Evolutionary conservation across 2,329 filamentous ascomycete genomes (phyloP), one percentile per base, ranked within the genome.

Genomic region (Sporothrix globosa): DNA sequence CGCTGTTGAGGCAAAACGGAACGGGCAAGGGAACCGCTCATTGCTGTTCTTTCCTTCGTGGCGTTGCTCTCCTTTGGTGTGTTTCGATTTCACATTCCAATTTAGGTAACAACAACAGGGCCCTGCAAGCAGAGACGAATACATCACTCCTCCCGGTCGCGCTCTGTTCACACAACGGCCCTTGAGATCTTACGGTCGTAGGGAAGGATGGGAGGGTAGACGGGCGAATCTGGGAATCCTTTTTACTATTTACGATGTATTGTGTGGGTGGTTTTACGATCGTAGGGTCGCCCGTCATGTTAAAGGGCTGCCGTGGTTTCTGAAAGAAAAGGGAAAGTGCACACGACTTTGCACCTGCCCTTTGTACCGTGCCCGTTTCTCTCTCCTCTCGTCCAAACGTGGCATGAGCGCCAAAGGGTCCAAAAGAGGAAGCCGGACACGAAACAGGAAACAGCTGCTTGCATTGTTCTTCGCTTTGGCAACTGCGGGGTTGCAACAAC

Each of bases 401-500:
- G 67, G 67, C 54, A 69, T 69, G 52, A 53, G 67, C 68, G 68
- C 46, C 68, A 63, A 69, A 61, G 46, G 5, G n/a, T 30, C 56
- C n/a, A 53, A 69, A 63, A 44, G 44, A 21, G 68, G n/a, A 69
- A 63, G 68, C 56, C 56, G 68, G 46, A 54, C 21, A 39, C 53
- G 21, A 27, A 46, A 14, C 2, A 21, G 9, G 60, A 48, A 46
- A 48, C 60, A 48, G 41, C 24, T 34, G 17, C 34, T 58, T 50
- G 61, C 61, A 65, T 65, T n/a, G 24, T 48, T 17, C 27, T 44
- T 11, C 11, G 41, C 11, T 7, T 17, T 65, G 5, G 44, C 63
- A 61, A 69, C 56, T 63, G 68, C 56, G 56, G 68, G 56, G 68
- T 60, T 50, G 54, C 68, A 41, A 69, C 41, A 50, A 19, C 50